Percentiles rank a stretch among this genome's conserved stretches.
These are phyloP conservation scores for Fagus crenata DNA, from an alignment of 306 rosid species.

Conservation along the genomic window DNA sequence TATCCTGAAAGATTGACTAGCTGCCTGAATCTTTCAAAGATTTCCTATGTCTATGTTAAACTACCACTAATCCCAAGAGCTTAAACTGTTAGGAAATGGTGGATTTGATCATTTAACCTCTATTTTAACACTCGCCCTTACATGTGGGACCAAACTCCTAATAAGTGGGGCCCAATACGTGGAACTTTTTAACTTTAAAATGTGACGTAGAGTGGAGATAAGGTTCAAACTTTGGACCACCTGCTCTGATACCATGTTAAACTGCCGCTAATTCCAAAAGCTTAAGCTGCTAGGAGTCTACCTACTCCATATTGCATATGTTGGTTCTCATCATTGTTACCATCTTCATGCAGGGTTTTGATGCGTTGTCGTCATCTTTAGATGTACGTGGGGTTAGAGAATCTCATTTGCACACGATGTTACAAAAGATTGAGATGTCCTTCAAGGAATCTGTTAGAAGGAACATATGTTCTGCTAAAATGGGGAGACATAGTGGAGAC, in stretches of 20 bases:
- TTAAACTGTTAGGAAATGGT: too few species aligned
- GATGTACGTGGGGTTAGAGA: constrained; percentile 76
- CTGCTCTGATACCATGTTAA: too few species aligned
- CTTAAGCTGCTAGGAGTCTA: neutral
- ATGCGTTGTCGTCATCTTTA: constrained; percentile 66
- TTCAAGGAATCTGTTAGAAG: constrained; percentile 57
- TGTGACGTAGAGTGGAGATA: too few species aligned
- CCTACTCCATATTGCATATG: constrained; percentile 14
- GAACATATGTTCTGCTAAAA: constrained; percentile 29
- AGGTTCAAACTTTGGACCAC: too few species aligned
- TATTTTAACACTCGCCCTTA: too few species aligned
- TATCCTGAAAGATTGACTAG: neutral
- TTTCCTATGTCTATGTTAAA: neutral
- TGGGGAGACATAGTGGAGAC: constrained; percentile 36
- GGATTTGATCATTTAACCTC: too few species aligned
- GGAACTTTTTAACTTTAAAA: too few species aligned
- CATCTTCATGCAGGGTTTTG: constrained; percentile 57
- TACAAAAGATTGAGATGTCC: constrained; percentile 52
- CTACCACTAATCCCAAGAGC: too few species aligned
- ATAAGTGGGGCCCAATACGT: too few species aligned
- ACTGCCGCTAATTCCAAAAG: too few species aligned
- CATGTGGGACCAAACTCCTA: too few species aligned
- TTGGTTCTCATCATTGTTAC: constrained; percentile 18
- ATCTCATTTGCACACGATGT: constrained; percentile 66
- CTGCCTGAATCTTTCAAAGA: neutral